These are phyloP conservation scores for Auricularia sp. DNA, from an alignment of 768 basidiomycete species.

Conservation along the genomic window DNA sequence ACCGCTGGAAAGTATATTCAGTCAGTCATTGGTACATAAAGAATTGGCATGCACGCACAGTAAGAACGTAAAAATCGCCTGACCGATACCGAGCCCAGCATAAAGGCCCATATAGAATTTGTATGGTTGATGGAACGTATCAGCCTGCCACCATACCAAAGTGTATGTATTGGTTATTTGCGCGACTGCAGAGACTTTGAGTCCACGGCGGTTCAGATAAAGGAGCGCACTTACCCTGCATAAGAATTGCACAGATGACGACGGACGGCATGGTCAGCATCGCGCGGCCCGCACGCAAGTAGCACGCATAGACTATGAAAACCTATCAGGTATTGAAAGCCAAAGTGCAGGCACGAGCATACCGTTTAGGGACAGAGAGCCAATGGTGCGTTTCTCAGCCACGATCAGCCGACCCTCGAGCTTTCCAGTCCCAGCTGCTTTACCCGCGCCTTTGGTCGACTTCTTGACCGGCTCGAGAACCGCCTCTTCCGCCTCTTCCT, in stretches of 20 bases:
- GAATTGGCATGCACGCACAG: constrained; percentile 29
- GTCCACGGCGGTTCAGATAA: not conserved
- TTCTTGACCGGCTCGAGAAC: constrained; percentile 15
- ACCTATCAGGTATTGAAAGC: not conserved
- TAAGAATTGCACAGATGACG: constrained; percentile 38
- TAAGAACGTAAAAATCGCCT: constrained; percentile 47
- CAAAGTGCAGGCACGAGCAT: constrained; percentile 7
- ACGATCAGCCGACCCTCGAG: constrained; percentile 58
- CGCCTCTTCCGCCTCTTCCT: constrained; percentile 21
- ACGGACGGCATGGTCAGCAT: constrained; percentile 42
- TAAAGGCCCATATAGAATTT: constrained; percentile 60
- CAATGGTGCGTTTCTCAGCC: constrained; percentile 55
- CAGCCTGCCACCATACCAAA: constrained; percentile 64
- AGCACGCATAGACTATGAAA: constrained; percentile 48
- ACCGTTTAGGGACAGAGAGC: constrained; percentile 47
- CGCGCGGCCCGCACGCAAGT: constrained; percentile 47
- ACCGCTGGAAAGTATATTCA: not conserved
- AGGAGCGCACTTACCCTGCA: constrained; percentile 36
- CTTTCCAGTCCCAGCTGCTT: constrained; percentile 47
- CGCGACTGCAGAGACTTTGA: constrained; percentile 12
- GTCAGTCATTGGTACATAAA: too few relatives aligned
- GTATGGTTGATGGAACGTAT: constrained; percentile 35
- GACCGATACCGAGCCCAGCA: constrained; percentile 48
- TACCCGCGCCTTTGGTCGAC: constrained; percentile 23
- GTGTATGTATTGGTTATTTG: constrained; percentile 57